Base-by-base conservation (phyloP, 2,329 filamentous ascomycete genomes). In the Colletotrichum sp. region DNA sequence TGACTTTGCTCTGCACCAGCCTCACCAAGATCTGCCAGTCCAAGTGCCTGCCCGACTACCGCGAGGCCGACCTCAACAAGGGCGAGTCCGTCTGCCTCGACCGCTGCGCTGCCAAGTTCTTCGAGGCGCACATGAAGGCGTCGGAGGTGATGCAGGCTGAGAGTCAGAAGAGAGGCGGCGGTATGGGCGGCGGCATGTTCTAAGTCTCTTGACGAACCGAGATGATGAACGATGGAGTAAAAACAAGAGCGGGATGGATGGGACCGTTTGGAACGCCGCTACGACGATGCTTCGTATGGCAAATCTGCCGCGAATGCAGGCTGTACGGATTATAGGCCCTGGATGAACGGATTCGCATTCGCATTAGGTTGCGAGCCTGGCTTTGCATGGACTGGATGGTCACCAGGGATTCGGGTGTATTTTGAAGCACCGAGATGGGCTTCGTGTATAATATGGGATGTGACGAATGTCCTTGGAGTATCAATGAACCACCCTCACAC, bases 31-130 rank as follows among this genome's bases (percentile, higher is more conserved):
- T 95, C 76, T 99, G 97, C 91, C 92, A 94, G 78, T 92, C 93
- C 83, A 99, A 99, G 89, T 99, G 97, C 87, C 91, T 99, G 79
- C 96, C 96, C 76, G 92, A 96, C 80, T 99, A 98, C 91, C 95
- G 95, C 84, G 97, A 99, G 88, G 92, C 91, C 84, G 96, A 99
- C 80, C 92, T 99, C 81, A 98, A 98, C 91, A 99, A 99, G 89
- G 97, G 96, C 89, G 97, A 99, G 87, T 95, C 94, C 79, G 97
- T 99, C 80, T 99, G 97, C 88, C 92, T 99, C 79, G 97, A 99
- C 87, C 95, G 97, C 81, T 99, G 97, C 87, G 94, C 97, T 72
- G 91, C 94, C 82, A 99, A 99, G 89, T 99, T 98, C 89, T 98
- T 99, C 87, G 96, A 98, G 80, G 96, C 98, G 81, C 98, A 98